Evolutionary conservation across 139 green algal species (phyloP).

Genomic region (Haematococcus sp.): DNA sequence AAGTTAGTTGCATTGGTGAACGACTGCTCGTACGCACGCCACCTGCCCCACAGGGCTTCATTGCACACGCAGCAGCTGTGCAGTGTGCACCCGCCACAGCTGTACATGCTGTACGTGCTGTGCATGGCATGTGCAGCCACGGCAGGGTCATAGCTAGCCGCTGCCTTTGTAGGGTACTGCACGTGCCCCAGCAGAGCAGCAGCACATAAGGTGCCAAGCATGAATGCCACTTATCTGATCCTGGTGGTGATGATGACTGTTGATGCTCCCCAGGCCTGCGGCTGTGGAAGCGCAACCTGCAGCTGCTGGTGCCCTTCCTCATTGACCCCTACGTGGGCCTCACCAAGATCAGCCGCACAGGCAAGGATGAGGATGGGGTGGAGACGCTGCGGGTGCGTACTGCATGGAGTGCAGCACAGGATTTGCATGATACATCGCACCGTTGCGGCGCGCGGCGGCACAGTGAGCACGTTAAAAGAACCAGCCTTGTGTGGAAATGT

Average conservation of each 20-base stretch:
- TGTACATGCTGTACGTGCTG: no score
- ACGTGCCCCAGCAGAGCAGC: not conserved
- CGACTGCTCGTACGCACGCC: no score
- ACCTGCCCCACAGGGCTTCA: no score
- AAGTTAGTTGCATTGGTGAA: no score
- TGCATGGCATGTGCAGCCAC: no score
- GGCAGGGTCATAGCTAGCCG: no score
- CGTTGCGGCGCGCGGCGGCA: not conserved
- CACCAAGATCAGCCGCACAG: not conserved
- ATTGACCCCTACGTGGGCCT: constrained; percentile 36
- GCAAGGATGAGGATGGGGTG: not conserved
- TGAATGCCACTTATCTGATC: not conserved
- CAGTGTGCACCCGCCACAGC: no score
- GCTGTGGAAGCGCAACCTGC: constrained; percentile 60
- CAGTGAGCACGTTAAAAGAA: no score
- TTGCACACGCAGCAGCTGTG: no score
- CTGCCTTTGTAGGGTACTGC: no score
- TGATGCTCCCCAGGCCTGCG: constrained; percentile 33
- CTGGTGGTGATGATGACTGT: not conserved
- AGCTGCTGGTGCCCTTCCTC: constrained; percentile 58
- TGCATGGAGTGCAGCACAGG: no score
- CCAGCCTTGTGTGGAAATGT: no score
- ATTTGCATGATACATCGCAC: not conserved
- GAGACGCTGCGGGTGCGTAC: constrained; percentile 4
- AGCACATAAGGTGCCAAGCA: not conserved